Evolutionary conservation across 768 basidiomycete species (phyloP).

Genomic region (Trichaptum fuscoviolaceum): DNA sequence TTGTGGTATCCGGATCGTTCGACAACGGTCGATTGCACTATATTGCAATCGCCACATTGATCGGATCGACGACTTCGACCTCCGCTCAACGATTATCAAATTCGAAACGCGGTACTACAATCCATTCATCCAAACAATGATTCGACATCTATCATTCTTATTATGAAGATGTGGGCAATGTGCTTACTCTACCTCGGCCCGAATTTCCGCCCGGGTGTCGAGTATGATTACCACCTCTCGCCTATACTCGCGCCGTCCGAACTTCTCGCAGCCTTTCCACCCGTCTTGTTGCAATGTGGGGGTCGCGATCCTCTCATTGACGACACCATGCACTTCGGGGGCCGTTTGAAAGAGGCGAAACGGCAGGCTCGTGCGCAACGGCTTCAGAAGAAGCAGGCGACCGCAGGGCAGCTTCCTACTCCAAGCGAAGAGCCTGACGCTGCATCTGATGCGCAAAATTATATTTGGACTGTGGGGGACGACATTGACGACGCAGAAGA

Average conservation of each 20-base stretch:
- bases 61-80: neutral
- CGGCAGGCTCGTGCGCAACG: constrained; percentile 42
- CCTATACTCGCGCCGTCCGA: constrained; percentile 84
- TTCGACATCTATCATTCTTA: neutral
- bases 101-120: neutral
- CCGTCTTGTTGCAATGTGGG: constrained; percentile 89
- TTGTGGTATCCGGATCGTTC: neutral
- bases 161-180: constrained; percentile 92
- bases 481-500: constrained; percentile 58
- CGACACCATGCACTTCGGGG: constrained; percentile 95
- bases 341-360: constrained; percentile 93
- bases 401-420: constrained; percentile 56
- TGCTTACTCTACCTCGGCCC: constrained; percentile 96
- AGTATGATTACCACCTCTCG: constrained; percentile 92
- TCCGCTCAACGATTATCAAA: neutral
- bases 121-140: neutral
- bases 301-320: constrained; percentile 97
- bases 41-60: neutral
- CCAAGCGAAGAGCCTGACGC: constrained; percentile 62
- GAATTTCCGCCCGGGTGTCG: constrained; percentile 88
- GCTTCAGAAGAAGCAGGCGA: constrained; percentile 46
- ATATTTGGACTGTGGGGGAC: neutral
- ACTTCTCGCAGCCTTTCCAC: constrained; percentile 90
- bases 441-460: constrained; percentile 26
- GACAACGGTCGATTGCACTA: neutral